These are phyloP conservation scores for Phoenix roebelenii DNA, from an alignment of 176 grass and related monocot species.

Conservation along the genomic window DNA sequence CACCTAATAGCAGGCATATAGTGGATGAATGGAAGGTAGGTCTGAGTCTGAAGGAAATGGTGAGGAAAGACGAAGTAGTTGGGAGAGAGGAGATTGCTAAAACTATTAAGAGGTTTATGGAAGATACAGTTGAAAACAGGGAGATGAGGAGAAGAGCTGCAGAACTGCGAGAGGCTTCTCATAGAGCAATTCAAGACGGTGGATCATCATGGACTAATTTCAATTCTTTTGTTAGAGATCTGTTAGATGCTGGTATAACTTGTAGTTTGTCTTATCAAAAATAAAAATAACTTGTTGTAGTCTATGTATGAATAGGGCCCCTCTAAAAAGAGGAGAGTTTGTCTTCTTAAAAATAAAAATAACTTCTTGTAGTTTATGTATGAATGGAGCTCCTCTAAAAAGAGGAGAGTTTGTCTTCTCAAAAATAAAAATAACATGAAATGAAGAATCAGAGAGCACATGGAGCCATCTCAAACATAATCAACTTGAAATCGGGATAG, in stretches of 20 bases:
- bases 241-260: background rate
- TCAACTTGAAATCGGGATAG: too few species aligned
- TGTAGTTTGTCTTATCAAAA: too few species aligned
- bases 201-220: slow-evolving; percentile 29
- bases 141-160: slow-evolving; percentile 22
- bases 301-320: too few species aligned
- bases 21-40: slow-evolving; percentile 40
- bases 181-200: slow-evolving; percentile 18
- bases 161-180: slow-evolving; percentile 22
- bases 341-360: too few species aligned
- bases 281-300: too few species aligned
- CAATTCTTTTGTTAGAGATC: slow-evolving; percentile 27
- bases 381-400: too few species aligned
- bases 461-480: too few species aligned
- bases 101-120: slow-evolving; percentile 31
- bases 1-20: slow-evolving; percentile 18
- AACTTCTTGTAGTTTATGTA: too few species aligned
- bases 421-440: too few species aligned
- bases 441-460: too few species aligned
- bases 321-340: too few species aligned
- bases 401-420: too few species aligned
- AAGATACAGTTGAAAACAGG: slow-evolving; percentile 25
- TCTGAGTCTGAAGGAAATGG: slow-evolving; percentile 30
- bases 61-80: slow-evolving; percentile 20
- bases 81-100: slow-evolving; percentile 27